phyloP scores from a whole-genome alignment of 1,139 yeast species.

The Suhomyces kunorum region DNA sequence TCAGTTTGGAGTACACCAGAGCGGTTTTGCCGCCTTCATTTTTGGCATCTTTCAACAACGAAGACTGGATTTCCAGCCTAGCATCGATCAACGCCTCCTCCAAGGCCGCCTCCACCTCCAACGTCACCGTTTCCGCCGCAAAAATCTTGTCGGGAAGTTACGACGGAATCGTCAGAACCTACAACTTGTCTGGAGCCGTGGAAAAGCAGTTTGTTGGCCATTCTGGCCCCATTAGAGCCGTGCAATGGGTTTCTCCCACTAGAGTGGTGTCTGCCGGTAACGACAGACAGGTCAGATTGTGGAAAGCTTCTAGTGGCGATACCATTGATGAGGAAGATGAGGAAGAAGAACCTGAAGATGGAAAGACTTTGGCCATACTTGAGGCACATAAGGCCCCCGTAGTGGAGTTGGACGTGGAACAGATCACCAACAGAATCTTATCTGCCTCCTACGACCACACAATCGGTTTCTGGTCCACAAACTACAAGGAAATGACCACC shows the following conservation, averaged over 20 bases:
- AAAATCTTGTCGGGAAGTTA: slow-evolving; percentile 85
- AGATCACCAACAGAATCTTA: slow-evolving; percentile 56
- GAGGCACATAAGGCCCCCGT: slow-evolving; percentile 92
- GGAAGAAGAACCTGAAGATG: slow-evolving; percentile 61
- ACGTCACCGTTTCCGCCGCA: slow-evolving; percentile 33
- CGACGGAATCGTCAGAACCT: slow-evolving; percentile 91
- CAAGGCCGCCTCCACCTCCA: slow-evolving; percentile 30
- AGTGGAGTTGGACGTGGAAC: slow-evolving; percentile 66
- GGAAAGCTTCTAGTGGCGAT: slow-evolving; percentile 68
- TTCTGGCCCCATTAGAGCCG: slow-evolving; percentile 80
- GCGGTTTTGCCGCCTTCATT: slow-evolving; percentile 93
- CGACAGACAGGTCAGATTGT: slow-evolving; percentile 84
- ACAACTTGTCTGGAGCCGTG: slow-evolving; percentile 81
- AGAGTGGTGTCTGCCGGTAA: slow-evolving; percentile 84
- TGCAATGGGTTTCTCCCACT: slow-evolving; percentile 72
- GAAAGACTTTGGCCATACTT: slow-evolving; percentile 76
- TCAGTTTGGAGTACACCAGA: slow-evolving; percentile 85
- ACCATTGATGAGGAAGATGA: slow-evolving; percentile 46
- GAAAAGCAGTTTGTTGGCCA: slow-evolving; percentile 86
- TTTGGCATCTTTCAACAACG: slow-evolving; percentile 83
- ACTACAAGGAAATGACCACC: slow-evolving; percentile 78
- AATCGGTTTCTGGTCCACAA: slow-evolving; percentile 89
- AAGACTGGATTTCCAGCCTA: slow-evolving; percentile 92
- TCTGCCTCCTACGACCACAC: slow-evolving; percentile 84
- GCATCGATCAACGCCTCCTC: slow-evolving; percentile 46